Base-by-base conservation (phyloP, 495 filamentous ascomycete genomes). In the Pyrenopolyporus hunteri region DNA sequence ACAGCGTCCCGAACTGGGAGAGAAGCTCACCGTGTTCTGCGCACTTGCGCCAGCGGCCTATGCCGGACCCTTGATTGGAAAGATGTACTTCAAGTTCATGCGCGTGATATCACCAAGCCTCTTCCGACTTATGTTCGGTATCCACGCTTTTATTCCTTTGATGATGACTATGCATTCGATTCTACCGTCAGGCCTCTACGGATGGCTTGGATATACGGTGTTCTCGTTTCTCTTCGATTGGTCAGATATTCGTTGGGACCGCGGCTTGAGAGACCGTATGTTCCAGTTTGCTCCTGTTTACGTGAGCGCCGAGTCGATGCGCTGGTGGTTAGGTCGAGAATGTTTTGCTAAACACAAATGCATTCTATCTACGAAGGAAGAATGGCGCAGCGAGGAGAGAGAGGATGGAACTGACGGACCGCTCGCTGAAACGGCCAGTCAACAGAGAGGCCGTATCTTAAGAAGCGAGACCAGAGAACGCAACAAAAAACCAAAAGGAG, bases 41-140 rank as follows among this genome's bases (percentile, higher is more conserved):
- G 93, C 89, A 0, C 85, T 98, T 1, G 93, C 93, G 1, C 93
- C 93, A 2, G 93, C 93, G 2, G 93, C 87, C 0, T 98, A 97
- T 68, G 92, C 93, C 0, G 93, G 94, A 0, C 90, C 92, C 0
- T 73, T 97, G 13, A 89, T 98, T 35, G 83, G 89, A 37, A 91
- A 90, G 66, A 85, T 89, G 69, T 96, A 95, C 67, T 92, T 97
- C 80, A 92, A 90, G 56, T 95, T 97, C 78, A 94, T 97, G 90
- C 82, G 84, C 2, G 74, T 87, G 16, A 89, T 97, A 35, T 85
- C 87, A 1, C 89, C 92, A 0, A 77, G 64, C 11, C 79, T 90
- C 70, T 98, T 97, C 74, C 81, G 91, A 1, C 57, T 91, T 25
- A 80, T 95, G 60, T 98, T 98, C 68, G 93, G 93, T 16, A 93